Evolutionary conservation across 2,329 filamentous ascomycete species (phyloP).

Genomic region (Phaeosphaeriaceae sp.): DNA sequence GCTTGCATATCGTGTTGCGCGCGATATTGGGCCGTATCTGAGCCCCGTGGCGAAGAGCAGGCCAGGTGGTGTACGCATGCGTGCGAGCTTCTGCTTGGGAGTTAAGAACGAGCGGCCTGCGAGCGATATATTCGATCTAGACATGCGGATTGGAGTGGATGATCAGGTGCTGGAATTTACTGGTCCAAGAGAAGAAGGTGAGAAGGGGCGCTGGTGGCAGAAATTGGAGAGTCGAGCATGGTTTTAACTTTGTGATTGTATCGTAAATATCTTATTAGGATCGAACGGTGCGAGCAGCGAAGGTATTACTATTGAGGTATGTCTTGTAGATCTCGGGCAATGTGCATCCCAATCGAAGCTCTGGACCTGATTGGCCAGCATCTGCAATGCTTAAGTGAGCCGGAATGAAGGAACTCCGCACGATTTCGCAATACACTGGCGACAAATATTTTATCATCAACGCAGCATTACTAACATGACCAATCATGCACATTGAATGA

Average conservation of each 20-base stretch:
- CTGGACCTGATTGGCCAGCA: not conserved
- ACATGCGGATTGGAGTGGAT: constrained; percentile 50
- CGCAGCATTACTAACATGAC: not conserved
- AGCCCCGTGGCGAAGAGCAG: constrained; percentile 50
- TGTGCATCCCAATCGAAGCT: not conserved
- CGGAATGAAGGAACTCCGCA: not conserved
- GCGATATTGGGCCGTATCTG: constrained; percentile 50
- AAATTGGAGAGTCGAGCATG: constrained; percentile 54
- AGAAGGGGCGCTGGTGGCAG: constrained; percentile 48
- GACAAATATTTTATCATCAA: not conserved
- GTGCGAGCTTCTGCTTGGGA: constrained; percentile 55
- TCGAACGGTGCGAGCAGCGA: no score
- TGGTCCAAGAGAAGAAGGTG: constrained; percentile 54
- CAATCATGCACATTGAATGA: not conserved
- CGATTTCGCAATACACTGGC: not conserved
- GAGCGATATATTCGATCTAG: constrained; percentile 55
- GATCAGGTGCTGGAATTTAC: constrained; percentile 51
- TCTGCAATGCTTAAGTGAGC: not conserved
- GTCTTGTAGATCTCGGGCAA: not conserved
- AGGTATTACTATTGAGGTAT: no score
- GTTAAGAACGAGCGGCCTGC: constrained; percentile 30
- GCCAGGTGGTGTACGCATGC: constrained; percentile 51
- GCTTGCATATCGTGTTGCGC: constrained; percentile 50
- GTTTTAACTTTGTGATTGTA: constrained; percentile 43
- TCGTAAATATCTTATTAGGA: no score